Conservation (phyloP, 192 early-diverging fungal species). For the Backusella parvicylindrica region DNA sequence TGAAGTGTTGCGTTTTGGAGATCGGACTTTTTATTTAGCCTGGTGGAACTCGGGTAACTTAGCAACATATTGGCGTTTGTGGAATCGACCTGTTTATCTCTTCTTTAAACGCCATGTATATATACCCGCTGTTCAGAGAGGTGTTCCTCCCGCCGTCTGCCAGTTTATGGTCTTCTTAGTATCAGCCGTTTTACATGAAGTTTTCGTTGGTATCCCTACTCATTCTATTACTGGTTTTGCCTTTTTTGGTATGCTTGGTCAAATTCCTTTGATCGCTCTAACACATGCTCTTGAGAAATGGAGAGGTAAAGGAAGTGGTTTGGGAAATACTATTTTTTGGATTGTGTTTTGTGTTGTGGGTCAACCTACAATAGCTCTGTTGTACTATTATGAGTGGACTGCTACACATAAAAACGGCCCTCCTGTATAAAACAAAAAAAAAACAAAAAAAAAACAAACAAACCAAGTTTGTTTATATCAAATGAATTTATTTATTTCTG, state of each 20-base stretch:
- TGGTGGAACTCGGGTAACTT: conserved; percentile 89
- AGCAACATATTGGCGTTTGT: conserved; percentile 83
- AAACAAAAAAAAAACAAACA: neutral
- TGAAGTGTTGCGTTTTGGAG: conserved; percentile 81
- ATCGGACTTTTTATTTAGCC: conserved; percentile 81
- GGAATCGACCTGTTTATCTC: conserved; percentile 89
- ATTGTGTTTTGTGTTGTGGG: conserved; percentile 77
- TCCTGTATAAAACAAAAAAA: conserved; percentile 7
- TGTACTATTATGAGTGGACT: conserved; percentile 72
- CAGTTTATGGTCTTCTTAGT: conserved; percentile 70
- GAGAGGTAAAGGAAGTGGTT: conserved; percentile 61
- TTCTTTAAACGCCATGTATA: conserved; percentile 89
- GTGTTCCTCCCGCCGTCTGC: conserved; percentile 52
- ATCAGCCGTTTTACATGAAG: conserved; percentile 86
- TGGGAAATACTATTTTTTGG: conserved; percentile 82
- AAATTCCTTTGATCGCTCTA: conserved; percentile 73
- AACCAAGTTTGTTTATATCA: neutral
- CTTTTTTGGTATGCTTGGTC: conserved; percentile 75
- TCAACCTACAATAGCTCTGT: conserved; percentile 67
- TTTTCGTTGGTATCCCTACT: conserved; percentile 81
- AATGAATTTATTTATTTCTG: neutral
- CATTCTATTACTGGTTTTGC: conserved; percentile 79
- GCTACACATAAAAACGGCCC: conserved; percentile 19
- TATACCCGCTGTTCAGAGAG: conserved; percentile 70
- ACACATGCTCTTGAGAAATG: conserved; percentile 65